Evolutionary conservation across 257 asterid genomes (phyloP).

Genomic region (Solanum medicagineum): DNA sequence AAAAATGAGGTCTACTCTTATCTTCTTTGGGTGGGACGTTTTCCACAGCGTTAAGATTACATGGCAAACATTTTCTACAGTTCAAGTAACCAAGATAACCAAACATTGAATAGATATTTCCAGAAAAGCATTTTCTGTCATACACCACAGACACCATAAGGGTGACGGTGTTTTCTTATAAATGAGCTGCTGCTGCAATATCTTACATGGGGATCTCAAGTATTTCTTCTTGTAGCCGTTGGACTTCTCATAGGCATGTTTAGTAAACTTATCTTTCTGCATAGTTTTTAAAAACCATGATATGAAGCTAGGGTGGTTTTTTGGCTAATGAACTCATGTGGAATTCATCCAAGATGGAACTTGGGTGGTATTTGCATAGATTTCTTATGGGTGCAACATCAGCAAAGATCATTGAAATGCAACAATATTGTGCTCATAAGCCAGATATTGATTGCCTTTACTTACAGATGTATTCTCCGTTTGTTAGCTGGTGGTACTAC

Average conservation of each 20-base stretch:
- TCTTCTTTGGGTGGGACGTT: not conserved
- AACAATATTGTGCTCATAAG: not conserved
- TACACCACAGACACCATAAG: not conserved
- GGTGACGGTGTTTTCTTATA: not conserved
- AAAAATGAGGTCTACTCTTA: not conserved
- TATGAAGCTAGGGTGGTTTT: not conserved
- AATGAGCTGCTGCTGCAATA: not conserved
- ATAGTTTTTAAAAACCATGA: not conserved
- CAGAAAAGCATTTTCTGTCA: not conserved
- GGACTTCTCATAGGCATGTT: not conserved
- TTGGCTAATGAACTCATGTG: not conserved
- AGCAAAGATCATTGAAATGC: not conserved
- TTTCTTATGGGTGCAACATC: not conserved
- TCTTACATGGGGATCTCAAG: not conserved
- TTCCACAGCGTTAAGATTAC: not conserved
- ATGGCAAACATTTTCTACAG: not conserved
- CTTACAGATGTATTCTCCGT: not conserved
- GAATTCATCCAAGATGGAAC: not conserved
- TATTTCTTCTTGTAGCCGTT: not conserved
- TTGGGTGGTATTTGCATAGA: not conserved
- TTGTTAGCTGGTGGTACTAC: not conserved
- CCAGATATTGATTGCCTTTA: not conserved
- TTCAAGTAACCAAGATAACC: not conserved
- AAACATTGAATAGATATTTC: not conserved
- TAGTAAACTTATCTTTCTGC: not conserved